A percentile compares a stretch with the other conserved stretches of the same genome.
Conservation (phyloP, 345 rosid species). For the Linum tenue region DNA sequence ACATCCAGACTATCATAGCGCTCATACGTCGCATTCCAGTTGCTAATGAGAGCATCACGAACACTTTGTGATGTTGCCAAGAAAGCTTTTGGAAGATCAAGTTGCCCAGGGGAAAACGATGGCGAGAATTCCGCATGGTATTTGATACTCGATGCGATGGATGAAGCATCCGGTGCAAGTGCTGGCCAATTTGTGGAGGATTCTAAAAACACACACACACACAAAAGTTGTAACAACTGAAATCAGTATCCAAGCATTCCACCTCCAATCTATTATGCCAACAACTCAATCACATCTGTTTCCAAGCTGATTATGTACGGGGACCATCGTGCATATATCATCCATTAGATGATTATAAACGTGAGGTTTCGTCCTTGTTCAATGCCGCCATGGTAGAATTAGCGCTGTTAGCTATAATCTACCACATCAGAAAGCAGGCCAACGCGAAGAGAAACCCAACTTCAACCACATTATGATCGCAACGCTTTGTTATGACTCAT, state of each 20-base stretch:
- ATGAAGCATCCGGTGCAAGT: slow-evolving; percentile 40
- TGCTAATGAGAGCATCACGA: slow-evolving; percentile 51
- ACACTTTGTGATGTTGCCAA: slow-evolving; percentile 69
- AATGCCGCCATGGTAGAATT: slow-evolving; percentile 7
- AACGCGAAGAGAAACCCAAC: too few relatives aligned
- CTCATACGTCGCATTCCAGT: slow-evolving; percentile 66
- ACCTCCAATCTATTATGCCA: not conserved
- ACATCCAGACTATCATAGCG: slow-evolving; percentile 45
- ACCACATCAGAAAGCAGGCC: too few relatives aligned
- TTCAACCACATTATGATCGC: too few relatives aligned
- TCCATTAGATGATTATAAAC: not conserved
- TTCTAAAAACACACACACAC: slow-evolving; percentile 24
- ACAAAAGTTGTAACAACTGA: not conserved
- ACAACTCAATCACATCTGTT: not conserved
- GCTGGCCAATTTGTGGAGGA: slow-evolving; percentile 15
- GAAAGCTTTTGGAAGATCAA: slow-evolving; percentile 60
- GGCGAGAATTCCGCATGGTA: slow-evolving; percentile 73
- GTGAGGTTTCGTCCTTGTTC: slow-evolving; percentile 8
- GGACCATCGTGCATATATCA: not conserved
- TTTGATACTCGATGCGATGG: slow-evolving; percentile 52
- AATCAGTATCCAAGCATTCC: not conserved
- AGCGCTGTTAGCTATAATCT: too few relatives aligned
- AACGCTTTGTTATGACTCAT: too few relatives aligned
- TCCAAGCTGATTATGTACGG: not conserved
- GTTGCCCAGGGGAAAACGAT: slow-evolving; percentile 48